Base-by-base conservation (phyloP, 305 asterid species). In the Fraxinus sp. region DNA sequence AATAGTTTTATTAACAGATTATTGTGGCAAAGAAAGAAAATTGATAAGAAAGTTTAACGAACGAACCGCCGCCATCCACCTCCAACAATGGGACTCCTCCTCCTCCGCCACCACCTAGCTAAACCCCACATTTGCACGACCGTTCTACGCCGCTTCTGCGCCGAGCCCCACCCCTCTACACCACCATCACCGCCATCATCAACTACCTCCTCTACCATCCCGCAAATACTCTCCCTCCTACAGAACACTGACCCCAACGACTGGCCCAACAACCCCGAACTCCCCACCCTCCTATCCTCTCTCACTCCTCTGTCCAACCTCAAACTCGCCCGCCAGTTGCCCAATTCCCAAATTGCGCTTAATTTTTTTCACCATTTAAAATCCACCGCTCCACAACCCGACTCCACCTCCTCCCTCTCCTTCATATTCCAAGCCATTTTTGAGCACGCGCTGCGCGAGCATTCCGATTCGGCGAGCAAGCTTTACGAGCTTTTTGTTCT, bases 401-500 rank as follows among this genome's bases (percentile, higher is more conserved):
- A 78, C 66, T 6, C 43, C 57, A 20, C 39, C 77, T 1, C 32
- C 68, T 87, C 89, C 14, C 83, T 86, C 66, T 87, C 97, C 83
- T 79, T 89, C 55, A 88, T 90, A 18, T 93, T 95, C 83, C 93
- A 93, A 80, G 98, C 92, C 33, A 86, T 92, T 10, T 85, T 91
- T 62, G 97, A 92, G 84, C 92, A 83, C 79, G 89, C 91, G 52
- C 64, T 80, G 86, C 94, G 89, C 73, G 95, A 90, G 46, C 80
- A 87, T 49, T 78, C 84, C 2, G 66, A 83, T 8, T 43, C 86
- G 3, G 80, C 90, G 0, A 77, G 43, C 2, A 91, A 87, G 90
- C 91, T 92, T 9, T 81, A 80, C 79, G 93, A 91, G 81, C 92
- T 90, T 35, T 94, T 91, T 79, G 32, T 57, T 41, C 82, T 87